Percentiles rank a stretch among this genome's conserved stretches.
Conservation (phyloP, 768 basidiomycete genomes). For the Leccinum truebloodii region DNA sequence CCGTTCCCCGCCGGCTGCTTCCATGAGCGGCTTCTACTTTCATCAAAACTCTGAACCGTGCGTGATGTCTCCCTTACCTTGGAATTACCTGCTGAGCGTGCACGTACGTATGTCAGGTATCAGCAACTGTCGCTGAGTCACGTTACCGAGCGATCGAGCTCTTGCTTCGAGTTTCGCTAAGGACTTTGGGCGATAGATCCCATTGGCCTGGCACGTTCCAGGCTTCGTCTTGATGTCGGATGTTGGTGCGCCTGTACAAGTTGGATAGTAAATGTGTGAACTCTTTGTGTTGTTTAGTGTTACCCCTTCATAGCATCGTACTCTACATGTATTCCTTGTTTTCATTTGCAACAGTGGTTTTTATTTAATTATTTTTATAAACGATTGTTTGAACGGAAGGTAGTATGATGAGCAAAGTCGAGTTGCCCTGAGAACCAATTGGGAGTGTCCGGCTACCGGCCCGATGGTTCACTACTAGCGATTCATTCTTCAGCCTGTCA, state of each 20-base stretch:
- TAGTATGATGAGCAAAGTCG: not conserved
- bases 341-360: not conserved
- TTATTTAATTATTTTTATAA: not conserved
- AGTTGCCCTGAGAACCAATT: not conserved
- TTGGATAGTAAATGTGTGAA: conserved; percentile 19
- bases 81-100: conserved; percentile 10
- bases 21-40: conserved; percentile 91
- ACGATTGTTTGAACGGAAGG: not conserved
- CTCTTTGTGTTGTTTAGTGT: conserved; percentile 20
- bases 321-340: conserved; percentile 16
- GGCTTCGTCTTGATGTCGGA: conserved; percentile 6
- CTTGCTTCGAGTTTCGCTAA: conserved; percentile 87
- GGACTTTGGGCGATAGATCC: conserved; percentile 18
- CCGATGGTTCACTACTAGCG: not conserved
- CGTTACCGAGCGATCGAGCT: conserved; percentile 68
- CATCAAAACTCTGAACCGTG: conserved; percentile 92
- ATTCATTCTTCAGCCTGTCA: not conserved
- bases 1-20: conserved; percentile 53
- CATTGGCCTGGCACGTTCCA: conserved; percentile 1
- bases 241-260: conserved; percentile 2
- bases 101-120: conserved; percentile 52
- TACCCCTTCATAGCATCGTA: conserved; percentile 23
- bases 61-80: conserved; percentile 36
- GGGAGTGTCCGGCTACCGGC: not conserved
- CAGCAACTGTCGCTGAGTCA: conserved; percentile 86